phyloP scores from a whole-genome alignment of 345 rosid genomes.

The Trapa bicornis region DNA sequence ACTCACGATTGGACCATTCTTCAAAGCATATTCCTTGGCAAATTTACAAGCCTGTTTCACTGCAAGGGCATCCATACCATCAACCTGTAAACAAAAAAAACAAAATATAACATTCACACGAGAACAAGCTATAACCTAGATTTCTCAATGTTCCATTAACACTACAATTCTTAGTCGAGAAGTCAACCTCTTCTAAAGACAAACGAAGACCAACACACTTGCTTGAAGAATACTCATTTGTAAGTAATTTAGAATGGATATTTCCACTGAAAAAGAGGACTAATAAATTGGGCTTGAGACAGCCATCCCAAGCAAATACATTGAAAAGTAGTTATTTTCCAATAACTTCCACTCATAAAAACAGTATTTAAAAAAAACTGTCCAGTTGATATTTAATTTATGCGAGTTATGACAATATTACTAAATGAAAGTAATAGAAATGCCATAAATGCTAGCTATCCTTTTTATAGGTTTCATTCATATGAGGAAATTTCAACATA shows the following conservation, averaged over 20 bases:
- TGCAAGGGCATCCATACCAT: slow-evolving; percentile 96
- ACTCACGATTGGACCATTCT: slow-evolving; percentile 94
- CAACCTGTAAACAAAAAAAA: slow-evolving; percentile 36
- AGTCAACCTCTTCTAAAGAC: neutral
- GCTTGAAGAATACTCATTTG: neutral
- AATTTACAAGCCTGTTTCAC: slow-evolving; percentile 96
- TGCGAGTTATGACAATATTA: neutral
- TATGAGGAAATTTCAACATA: neutral
- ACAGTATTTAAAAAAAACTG: too few species aligned
- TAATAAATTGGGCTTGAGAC: neutral
- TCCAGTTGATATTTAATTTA: too few species aligned
- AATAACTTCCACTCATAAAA: too few species aligned
- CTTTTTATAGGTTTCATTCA: neutral
- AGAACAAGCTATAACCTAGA: neutral
- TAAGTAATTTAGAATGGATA: neutral
- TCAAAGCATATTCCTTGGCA: slow-evolving; percentile 82
- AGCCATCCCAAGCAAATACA: neutral
- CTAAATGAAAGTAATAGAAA: neutral
- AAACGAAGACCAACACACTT: neutral
- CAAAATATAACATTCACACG: neutral
- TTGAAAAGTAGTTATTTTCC: neutral
- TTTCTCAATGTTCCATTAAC: neutral
- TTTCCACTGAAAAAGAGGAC: neutral
- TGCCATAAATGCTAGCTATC: neutral
- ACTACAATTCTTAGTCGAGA: neutral